Conservation (phyloP, 2,329 filamentous ascomycete species). For the Epichloe bromicola region DNA sequence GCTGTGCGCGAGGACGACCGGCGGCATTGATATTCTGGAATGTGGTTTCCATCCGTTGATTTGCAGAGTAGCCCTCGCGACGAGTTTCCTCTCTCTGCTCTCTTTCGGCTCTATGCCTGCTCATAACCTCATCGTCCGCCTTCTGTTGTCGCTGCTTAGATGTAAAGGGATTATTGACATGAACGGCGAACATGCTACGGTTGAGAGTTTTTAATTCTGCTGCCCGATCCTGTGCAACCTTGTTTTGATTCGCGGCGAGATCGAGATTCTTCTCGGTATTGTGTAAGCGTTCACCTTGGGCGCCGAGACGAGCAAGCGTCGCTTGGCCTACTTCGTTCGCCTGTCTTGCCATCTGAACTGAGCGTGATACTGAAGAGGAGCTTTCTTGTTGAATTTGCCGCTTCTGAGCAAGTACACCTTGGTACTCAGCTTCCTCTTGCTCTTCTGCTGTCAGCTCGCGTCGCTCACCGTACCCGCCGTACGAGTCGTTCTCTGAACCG, state of each 20-base stretch:
- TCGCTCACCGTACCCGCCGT: slow-evolving; percentile 50
- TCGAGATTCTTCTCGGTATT: slow-evolving; percentile 78
- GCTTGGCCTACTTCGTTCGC: slow-evolving; percentile 46
- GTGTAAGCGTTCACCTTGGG: slow-evolving; percentile 68
- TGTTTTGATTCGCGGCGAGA: slow-evolving; percentile 61
- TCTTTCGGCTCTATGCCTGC: slow-evolving; percentile 53
- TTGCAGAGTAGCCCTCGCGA: slow-evolving; percentile 33
- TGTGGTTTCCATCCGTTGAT: slow-evolving; percentile 39
- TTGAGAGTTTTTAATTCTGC: slow-evolving; percentile 77
- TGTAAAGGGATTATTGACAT: slow-evolving; percentile 68
- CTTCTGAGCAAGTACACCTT: slow-evolving; percentile 38
- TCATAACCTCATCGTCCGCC: slow-evolving; percentile 55
- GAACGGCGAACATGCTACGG: slow-evolving; percentile 79
- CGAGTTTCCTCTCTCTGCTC: slow-evolving; percentile 52
- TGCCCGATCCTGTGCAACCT: slow-evolving; percentile 65
- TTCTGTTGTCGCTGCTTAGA: slow-evolving; percentile 49
- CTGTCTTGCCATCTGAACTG: slow-evolving; percentile 30
- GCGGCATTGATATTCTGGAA: slow-evolving; percentile 29
- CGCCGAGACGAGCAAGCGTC: slow-evolving; percentile 60
- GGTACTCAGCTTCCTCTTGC: slow-evolving; percentile 60
- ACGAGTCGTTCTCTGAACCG: slow-evolving; percentile 17
- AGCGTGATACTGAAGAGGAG: slow-evolving; percentile 25
- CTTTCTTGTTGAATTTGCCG: slow-evolving; percentile 69
- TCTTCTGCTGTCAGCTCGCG: slow-evolving; percentile 72
- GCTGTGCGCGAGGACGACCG: slow-evolving; percentile 17